Base-by-base conservation (phyloP, 1,139 yeast genomes). In the Blastobotrys raffinosifermentans region DNA sequence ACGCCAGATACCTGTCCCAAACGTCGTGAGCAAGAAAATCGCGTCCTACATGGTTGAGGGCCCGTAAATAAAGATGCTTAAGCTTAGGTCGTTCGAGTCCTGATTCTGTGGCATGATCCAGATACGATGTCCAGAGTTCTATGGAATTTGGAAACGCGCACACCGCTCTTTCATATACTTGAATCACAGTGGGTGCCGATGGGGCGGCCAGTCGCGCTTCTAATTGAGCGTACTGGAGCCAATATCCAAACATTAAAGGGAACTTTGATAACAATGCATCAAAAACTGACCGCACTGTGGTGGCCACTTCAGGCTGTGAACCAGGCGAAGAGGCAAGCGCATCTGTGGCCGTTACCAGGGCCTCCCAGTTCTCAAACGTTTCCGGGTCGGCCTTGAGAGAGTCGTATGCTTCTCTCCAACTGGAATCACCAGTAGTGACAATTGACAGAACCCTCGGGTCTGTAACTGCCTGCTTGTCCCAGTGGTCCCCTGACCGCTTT, bases 21-120 rank as follows among this genome's bases (percentile, higher is more conserved):
- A 89, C 77, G 34, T 80, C 80, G 50, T 76, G 84, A 13, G 83
- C 63, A 49, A 78, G 72, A 51, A 77, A 91, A 58, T 89, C 94
- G 37, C 63, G 56, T 0, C 97, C 97, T 25, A 86, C 72, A 26
- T 59, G 63, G 2, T 44, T 39, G 37, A 89, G 73, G 0, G 93
- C 95, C 3, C 53, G 50, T 50, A 78, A n/a, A n/a, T n/a, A n/a
- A n/a, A n/a, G n/a, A n/a, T n/a, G n/a, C n/a, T n/a, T n/a, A n/a
- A n/a, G n/a, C n/a, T n/a, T n/a, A n/a, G n/a, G n/a, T n/a, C n/a
- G n/a, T n/a, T n/a, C n/a, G n/a, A n/a, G n/a, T n/a, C n/a, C n/a
- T n/a, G n/a, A n/a, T 1, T 62, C 61, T 1, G 75, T 69, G 17
- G 66, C 63, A 32, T 82, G 75, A 27, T 70, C 62, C 39, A 85